Conservation (phyloP, 192 early-diverging fungal genomes). For the Entophlyctis luteolus region DNA sequence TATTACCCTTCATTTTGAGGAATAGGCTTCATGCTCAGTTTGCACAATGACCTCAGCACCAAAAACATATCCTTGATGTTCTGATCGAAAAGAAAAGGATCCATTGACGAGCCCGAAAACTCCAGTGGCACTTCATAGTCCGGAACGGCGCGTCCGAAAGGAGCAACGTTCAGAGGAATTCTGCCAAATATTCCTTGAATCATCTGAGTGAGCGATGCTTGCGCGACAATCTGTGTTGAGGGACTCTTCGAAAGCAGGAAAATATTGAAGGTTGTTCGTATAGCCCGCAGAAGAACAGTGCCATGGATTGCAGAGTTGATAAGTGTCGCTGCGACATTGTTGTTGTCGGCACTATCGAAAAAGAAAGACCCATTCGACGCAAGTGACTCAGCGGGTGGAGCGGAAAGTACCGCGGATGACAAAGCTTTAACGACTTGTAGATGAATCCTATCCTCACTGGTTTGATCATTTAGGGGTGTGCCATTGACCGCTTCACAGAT, state of each 20-base stretch:
- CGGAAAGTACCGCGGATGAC: conserved; percentile 72
- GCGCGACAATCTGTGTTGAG: conserved; percentile 78
- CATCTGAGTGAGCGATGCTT: conserved; percentile 86
- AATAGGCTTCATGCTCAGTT: conserved; percentile 72
- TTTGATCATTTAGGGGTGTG: conserved; percentile 55
- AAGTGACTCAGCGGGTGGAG: not conserved
- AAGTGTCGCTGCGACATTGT: not conserved
- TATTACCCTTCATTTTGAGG: conserved; percentile 43
- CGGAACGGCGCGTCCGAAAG: not conserved
- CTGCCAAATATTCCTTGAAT: conserved; percentile 75
- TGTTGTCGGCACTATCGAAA: not conserved
- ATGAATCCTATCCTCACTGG: conserved; percentile 81
- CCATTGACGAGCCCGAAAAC: not conserved
- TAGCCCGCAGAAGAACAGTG: conserved; percentile 70
- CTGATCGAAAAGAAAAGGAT: not conserved
- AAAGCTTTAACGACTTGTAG: conserved; percentile 89
- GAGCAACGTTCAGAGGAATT: conserved; percentile 38
- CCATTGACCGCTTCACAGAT: conserved; percentile 70
- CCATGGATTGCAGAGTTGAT: conserved; percentile 55
- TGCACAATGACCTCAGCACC: conserved; percentile 73
- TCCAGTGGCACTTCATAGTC: not conserved
- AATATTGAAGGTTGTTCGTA: conserved; percentile 83
- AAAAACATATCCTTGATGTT: conserved; percentile 66
- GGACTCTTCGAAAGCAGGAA: conserved; percentile 70
- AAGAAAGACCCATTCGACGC: not conserved